Base-by-base conservation (phyloP, 208 protist species). In the Crithidia brevicula region DNA sequence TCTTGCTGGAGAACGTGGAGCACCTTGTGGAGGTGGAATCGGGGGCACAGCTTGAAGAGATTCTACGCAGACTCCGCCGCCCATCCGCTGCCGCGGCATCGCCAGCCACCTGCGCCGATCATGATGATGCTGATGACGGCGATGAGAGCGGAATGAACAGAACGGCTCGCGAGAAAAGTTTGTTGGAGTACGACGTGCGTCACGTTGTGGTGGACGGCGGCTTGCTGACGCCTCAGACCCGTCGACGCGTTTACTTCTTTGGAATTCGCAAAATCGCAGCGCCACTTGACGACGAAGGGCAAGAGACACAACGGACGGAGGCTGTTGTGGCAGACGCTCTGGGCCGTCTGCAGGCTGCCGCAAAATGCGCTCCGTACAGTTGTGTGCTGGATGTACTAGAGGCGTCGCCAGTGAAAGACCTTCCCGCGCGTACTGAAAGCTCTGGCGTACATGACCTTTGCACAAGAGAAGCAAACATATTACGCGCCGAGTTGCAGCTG, bases 1-100 rank as follows among this genome's bases (percentile, higher is more conserved):
- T 95, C 63, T 58, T 96, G n/a, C 77, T 96, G 42, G 92, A 96
- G 62, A 96, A 95, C 63, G 92, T 95, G 53, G 72, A 83, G 30
- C 74, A 86, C 66, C 62, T 95, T 16, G 31, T 91, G 28, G 61
- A 72, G n/a, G 57, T 91, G 18, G 76, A 90, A 31, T 67, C 76
- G 4, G 84, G 85, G 10, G 67, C 43, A 3, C 79, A 91, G 46
- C 64, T 93, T 16, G 43, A 50, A 7, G 69, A 59, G 43, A 87
- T 92, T 45, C 52, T 88, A 13, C 20, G 10, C 2, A 51, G 62
- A 31, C 67, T 94, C 5, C 69, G 67, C 7, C 18, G 27, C 8
- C 79, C 82, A 16, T 16, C 30, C 2, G 38, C 47, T 16, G 18
- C 50, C 50, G 36, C 8, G 11, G 50, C 25, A 54, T n/a, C n/a